These are phyloP conservation scores for Auriculariales sp. DNA, from an alignment of 768 basidiomycete genomes.

Conservation along the genomic window DNA sequence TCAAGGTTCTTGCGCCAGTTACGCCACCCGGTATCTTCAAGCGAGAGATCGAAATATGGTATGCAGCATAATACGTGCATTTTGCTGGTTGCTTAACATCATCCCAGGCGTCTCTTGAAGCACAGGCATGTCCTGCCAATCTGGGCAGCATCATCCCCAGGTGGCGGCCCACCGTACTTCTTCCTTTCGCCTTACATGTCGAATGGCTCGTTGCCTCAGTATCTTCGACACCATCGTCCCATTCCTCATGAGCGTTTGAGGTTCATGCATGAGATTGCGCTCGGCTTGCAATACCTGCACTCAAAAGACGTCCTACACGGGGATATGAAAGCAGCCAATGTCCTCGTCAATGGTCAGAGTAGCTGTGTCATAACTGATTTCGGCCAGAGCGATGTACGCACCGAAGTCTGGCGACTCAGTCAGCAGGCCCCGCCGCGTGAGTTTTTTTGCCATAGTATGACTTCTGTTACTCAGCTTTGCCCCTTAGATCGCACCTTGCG, in stretches of 20 bases:
- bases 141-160: slow-evolving; percentile 50
- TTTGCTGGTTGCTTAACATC: slow-evolving; percentile 13
- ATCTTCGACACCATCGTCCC: slow-evolving; percentile 18
- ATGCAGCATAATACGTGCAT: not conserved
- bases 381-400: slow-evolving; percentile 68
- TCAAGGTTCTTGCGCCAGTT: slow-evolving; percentile 31
- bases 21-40: slow-evolving; percentile 53
- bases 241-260: not conserved
- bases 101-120: slow-evolving; percentile 1
- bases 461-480: not conserved
- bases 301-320: not conserved
- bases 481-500: slow-evolving; percentile 45
- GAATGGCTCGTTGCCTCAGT: slow-evolving; percentile 48
- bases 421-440: slow-evolving; percentile 30
- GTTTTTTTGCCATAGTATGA: slow-evolving; percentile 12
- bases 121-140: slow-evolving; percentile 63
- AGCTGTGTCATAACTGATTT: slow-evolving; percentile 71
- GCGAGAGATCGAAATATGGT: slow-evolving; percentile 58
- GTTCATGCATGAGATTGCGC: slow-evolving; percentile 52
- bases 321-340: slow-evolving; percentile 43
- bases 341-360: slow-evolving; percentile 53
- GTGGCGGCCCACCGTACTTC: slow-evolving; percentile 61
- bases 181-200: slow-evolving; percentile 56
- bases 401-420: slow-evolving; percentile 48
- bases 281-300: slow-evolving; percentile 75